These are phyloP conservation scores for Glaciozyma antarctica DNA, from an alignment of 768 basidiomycete species.

Conservation along the genomic window DNA sequence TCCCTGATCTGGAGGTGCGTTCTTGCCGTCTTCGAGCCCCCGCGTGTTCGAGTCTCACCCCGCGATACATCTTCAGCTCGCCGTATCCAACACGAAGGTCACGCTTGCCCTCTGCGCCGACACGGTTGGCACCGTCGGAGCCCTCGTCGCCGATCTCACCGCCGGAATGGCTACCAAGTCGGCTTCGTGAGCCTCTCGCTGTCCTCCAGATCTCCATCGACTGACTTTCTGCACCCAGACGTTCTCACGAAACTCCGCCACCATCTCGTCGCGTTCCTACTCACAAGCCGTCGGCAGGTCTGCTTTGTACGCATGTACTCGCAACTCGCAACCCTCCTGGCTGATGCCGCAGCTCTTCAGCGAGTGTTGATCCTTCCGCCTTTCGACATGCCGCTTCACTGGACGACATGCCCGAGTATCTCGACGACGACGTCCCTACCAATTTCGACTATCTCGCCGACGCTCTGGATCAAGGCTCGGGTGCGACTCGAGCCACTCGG, in stretches of 20 bases:
- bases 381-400: constrained; percentile 67
- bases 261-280: neutral
- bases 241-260: neutral
- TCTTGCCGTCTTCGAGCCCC: no score
- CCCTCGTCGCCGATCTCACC: constrained; percentile 34
- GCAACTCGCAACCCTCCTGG: neutral
- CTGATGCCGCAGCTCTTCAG: constrained; percentile 14
- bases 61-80: constrained; percentile 3
- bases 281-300: constrained; percentile 22
- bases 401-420: constrained; percentile 73
- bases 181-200: neutral
- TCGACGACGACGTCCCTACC: constrained; percentile 78
- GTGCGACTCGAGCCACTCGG: no score
- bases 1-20: constrained; percentile 30
- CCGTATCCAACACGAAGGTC: constrained; percentile 9
- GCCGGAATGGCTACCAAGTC: neutral
- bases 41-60: no score
- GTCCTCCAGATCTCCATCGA: neutral
- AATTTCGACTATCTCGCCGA: constrained; percentile 80
- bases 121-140: constrained; percentile 35
- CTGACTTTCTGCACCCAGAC: neutral
- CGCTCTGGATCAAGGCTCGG: constrained; percentile 46
- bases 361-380: constrained; percentile 63
- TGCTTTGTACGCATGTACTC: constrained; percentile 9
- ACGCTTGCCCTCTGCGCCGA: constrained; percentile 39